Conservation (phyloP, 345 rosid genomes). For the Lepidium aucheri region DNA sequence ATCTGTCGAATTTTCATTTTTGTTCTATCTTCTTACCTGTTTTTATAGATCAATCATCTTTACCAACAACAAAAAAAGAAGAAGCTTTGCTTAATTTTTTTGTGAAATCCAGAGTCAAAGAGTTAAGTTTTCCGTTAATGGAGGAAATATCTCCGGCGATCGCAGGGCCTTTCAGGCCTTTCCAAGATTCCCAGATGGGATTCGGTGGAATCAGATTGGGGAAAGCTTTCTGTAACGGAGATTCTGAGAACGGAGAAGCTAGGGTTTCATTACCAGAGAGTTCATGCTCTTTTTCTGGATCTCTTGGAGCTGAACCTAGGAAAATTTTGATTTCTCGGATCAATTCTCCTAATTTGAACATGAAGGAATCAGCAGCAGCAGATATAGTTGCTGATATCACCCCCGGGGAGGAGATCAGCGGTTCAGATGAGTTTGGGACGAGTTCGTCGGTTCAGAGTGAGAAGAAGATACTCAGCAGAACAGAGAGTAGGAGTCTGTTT, state of each 20-base stretch:
- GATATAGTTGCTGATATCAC: slow-evolving; percentile 30
- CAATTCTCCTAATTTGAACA: slow-evolving; percentile 22
- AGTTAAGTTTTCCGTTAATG: slow-evolving; percentile 15
- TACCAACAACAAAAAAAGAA: no score
- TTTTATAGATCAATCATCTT: slow-evolving; percentile 1
- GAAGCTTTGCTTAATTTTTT: background rate
- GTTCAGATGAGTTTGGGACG: slow-evolving; percentile 2
- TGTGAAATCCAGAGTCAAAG: background rate
- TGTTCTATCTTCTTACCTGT: background rate
- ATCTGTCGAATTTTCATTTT: slow-evolving; percentile 25
- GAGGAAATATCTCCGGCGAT: slow-evolving; percentile 47
- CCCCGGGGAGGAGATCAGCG: slow-evolving; percentile 17
- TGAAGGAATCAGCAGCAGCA: slow-evolving; percentile 39
- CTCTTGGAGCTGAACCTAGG: slow-evolving; percentile 9
- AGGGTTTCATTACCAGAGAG: slow-evolving; percentile 13
- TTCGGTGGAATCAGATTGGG: slow-evolving; percentile 34
- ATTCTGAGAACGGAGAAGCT: slow-evolving; percentile 23
- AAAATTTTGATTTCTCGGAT: slow-evolving; percentile 18
- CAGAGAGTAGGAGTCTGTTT: slow-evolving; percentile 37
- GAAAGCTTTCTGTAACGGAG: slow-evolving; percentile 35
- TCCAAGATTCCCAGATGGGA: slow-evolving; percentile 31
- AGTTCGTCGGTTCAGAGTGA: slow-evolving; percentile 10
- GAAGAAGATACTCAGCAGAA: slow-evolving; percentile 31
- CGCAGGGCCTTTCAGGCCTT: slow-evolving; percentile 36
- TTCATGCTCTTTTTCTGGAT: slow-evolving; percentile 34